Evolutionary conservation across 306 rosid species (phyloP).

Genomic region (Casuarina glauca): DNA sequence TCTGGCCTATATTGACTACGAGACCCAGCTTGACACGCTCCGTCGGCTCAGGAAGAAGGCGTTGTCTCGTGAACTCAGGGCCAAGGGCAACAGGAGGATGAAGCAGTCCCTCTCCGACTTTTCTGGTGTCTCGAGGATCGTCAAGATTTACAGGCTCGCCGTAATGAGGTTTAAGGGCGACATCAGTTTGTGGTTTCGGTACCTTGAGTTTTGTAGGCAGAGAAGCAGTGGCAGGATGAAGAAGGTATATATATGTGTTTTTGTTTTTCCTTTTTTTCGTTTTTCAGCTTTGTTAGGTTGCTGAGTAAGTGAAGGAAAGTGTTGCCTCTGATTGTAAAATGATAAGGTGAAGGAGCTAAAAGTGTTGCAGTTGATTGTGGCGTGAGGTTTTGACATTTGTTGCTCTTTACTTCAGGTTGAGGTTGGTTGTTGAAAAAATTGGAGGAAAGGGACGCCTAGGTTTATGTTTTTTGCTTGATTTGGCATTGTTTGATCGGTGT

Average conservation of each 20-base stretch:
- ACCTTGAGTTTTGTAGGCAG: slow-evolving; percentile 68
- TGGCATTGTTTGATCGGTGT: background rate
- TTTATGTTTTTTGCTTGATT: background rate
- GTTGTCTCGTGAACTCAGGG: slow-evolving; percentile 34
- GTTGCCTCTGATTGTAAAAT: background rate
- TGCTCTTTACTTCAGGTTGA: background rate
- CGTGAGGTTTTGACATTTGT: background rate
- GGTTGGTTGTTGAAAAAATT: background rate
- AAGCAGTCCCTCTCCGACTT: slow-evolving; percentile 46
- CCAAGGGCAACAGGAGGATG: slow-evolving; percentile 39
- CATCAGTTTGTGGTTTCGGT: slow-evolving; percentile 59
- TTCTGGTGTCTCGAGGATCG: slow-evolving; percentile 44
- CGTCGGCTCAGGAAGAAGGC: slow-evolving; percentile 47
- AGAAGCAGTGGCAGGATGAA: slow-evolving; percentile 79
- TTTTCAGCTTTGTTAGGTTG: background rate
- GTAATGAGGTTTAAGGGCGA: slow-evolving; percentile 52
- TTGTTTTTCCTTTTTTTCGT: background rate
- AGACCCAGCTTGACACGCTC: slow-evolving; percentile 51
- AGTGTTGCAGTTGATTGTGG: background rate
- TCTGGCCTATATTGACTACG: slow-evolving; percentile 50
- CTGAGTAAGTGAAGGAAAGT: background rate
- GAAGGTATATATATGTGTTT: slow-evolving; percentile 40
- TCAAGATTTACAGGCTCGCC: slow-evolving; percentile 45
- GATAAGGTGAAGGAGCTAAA: background rate
- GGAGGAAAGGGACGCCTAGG: background rate